Evolutionary conservation across 305 asterid species (phyloP).

Genomic region (Fraxinus dipetala): DNA sequence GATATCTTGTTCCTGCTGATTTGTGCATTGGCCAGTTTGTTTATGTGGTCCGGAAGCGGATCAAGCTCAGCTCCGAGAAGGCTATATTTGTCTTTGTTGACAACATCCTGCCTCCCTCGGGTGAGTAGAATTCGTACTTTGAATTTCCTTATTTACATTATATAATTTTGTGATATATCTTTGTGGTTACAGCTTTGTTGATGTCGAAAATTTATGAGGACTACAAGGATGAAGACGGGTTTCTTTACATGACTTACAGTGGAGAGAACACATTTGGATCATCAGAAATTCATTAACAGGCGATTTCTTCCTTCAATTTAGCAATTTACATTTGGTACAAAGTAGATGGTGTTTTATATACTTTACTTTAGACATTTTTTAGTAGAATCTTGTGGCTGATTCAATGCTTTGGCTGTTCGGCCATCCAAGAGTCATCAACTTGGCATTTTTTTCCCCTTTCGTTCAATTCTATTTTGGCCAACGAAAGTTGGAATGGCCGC

Average conservation of each 20-base stretch:
- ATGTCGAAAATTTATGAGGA: conserved; percentile 54
- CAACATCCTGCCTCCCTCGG: conserved; percentile 57
- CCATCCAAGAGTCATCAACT: not conserved
- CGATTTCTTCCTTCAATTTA: not conserved
- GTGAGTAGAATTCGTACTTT: conserved; percentile 37
- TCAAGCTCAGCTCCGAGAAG: conserved; percentile 60
- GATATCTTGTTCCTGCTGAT: conserved; percentile 73
- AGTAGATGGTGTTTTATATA: not conserved
- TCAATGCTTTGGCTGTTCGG: not conserved
- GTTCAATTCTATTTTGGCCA: not conserved
- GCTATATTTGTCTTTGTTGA: conserved; percentile 65
- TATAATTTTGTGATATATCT: not conserved
- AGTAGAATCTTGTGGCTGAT: not conserved
- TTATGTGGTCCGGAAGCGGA: conserved; percentile 61
- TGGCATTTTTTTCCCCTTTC: too few relatives aligned
- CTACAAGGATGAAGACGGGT: conserved; percentile 51
- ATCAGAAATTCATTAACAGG: conserved; percentile 13
- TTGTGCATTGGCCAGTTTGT: conserved; percentile 68
- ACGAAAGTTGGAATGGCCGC: not conserved
- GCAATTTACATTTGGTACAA: not conserved
- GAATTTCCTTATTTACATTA: not conserved
- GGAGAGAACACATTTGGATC: conserved; percentile 51
- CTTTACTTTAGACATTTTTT: too few relatives aligned
- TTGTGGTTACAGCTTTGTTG: conserved; percentile 41
- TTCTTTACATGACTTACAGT: conserved; percentile 54